Conservation (phyloP, 768 basidiomycete genomes). For the Tylopilus cervinicoccineus region DNA sequence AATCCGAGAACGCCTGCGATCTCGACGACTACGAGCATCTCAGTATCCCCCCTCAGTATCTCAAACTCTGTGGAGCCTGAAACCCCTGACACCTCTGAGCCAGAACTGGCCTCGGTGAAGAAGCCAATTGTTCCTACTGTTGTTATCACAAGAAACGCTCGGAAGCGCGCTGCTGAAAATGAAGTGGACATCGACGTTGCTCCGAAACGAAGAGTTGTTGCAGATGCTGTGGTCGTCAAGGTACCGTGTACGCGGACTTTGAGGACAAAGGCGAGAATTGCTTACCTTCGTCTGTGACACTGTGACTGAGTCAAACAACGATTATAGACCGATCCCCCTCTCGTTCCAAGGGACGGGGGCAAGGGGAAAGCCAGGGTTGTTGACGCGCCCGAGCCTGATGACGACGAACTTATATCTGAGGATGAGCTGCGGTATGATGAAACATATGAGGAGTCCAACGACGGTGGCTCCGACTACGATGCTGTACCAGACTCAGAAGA, state of each 20-base stretch:
- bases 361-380: slow-evolving; percentile 27
- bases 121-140: not conserved
- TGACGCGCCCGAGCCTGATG: slow-evolving; percentile 24
- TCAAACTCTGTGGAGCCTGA: slow-evolving; percentile 42
- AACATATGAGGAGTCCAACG: slow-evolving; percentile 46
- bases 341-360: slow-evolving; percentile 17
- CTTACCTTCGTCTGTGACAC: slow-evolving; percentile 2
- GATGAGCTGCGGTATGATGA: slow-evolving; percentile 41
- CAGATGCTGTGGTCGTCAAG: slow-evolving; percentile 23
- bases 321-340: slow-evolving; percentile 8
- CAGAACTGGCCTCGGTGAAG: slow-evolving; percentile 14
- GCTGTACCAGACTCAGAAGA: slow-evolving; percentile 35
- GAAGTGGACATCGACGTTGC: slow-evolving; percentile 24
- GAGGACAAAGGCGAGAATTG: slow-evolving; percentile 25
- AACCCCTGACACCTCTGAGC: slow-evolving; percentile 53
- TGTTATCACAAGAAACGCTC: slow-evolving; percentile 9
- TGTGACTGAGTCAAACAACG: slow-evolving; percentile 14
- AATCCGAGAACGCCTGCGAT: slow-evolving; percentile 21
- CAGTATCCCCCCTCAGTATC: slow-evolving; percentile 49
- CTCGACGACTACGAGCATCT: slow-evolving; percentile 34
- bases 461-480: slow-evolving; percentile 58
- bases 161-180: slow-evolving; percentile 35
- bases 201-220: slow-evolving; percentile 34
- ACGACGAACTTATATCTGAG: slow-evolving; percentile 32
- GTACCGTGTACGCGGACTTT: slow-evolving; percentile 3